Conservation (phyloP, 345 rosid genomes). For the Eucalyptus lansdowneana region DNA sequence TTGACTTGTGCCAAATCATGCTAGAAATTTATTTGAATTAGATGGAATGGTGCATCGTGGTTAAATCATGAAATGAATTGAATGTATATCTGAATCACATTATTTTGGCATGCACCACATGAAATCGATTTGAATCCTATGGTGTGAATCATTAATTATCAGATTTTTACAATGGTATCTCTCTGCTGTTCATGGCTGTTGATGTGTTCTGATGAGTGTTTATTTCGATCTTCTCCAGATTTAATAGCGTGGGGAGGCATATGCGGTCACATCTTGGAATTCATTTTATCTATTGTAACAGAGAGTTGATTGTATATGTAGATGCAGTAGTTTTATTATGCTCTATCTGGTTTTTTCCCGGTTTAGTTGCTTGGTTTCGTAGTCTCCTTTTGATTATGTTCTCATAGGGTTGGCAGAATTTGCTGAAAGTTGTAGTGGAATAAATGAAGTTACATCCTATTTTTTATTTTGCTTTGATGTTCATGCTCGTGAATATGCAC, state of each 20-base stretch:
- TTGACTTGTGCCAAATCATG: not conserved
- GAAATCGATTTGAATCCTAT: not conserved
- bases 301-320: not conserved
- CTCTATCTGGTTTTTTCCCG: not conserved
- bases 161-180: not conserved
- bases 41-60: not conserved
- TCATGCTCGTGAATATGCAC: not conserved
- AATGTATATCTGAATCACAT: not conserved
- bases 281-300: not conserved
- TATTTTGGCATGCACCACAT: not conserved
- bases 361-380: not conserved
- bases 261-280: not conserved
- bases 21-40: not conserved
- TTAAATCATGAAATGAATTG: not conserved
- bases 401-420: not conserved
- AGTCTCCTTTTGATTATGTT: not conserved
- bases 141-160: not conserved
- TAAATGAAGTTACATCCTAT: not conserved
- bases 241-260: not conserved
- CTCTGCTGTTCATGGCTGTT: not conserved
- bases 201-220: not conserved
- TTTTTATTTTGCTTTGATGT: not conserved
- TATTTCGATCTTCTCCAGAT: not conserved
- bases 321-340: not conserved
- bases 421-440: not conserved